Evolutionary conservation across 805 yeast species (phyloP).

Genomic region (Ogataea haglerorum): DNA sequence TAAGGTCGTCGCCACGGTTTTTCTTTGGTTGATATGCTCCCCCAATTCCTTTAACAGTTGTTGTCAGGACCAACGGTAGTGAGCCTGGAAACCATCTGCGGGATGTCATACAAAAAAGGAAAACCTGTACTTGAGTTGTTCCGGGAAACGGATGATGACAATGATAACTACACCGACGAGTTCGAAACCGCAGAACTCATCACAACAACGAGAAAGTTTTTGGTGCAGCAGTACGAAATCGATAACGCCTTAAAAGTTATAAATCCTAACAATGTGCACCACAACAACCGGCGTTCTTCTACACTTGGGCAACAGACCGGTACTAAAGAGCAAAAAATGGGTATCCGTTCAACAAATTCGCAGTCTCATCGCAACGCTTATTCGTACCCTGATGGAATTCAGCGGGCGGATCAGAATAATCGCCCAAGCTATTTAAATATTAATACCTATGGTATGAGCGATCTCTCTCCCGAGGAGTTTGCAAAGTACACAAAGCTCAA

Average conservation of each 20-base stretch:
- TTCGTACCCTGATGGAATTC: neutral
- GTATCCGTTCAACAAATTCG: slow-evolving; percentile 6
- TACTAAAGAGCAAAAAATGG: slow-evolving; percentile 1
- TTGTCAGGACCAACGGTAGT: slow-evolving; percentile 4
- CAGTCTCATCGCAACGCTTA: slow-evolving; percentile 4
- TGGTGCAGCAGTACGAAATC: slow-evolving; percentile 7
- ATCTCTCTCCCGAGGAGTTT: slow-evolving; percentile 16
- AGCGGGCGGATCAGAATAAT: neutral
- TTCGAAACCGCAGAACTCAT: slow-evolving; percentile 7
- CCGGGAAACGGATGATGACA: slow-evolving; percentile 11
- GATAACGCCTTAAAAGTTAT: slow-evolving; percentile 10
- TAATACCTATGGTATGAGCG: slow-evolving; percentile 14
- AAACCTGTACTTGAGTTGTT: slow-evolving; percentile 6
- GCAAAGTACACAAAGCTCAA: slow-evolving; percentile 51
- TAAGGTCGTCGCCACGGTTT: slow-evolving; percentile 6
- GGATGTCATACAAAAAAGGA: slow-evolving; percentile 7
- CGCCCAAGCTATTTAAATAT: neutral
- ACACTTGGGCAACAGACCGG: slow-evolving; percentile 14
- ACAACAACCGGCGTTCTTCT: slow-evolving; percentile 12
- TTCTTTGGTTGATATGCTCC: slow-evolving; percentile 5
- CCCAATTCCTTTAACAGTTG: neutral
- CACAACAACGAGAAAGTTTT: slow-evolving; percentile 9
- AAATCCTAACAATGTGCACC: slow-evolving; percentile 14
- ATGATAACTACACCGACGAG: slow-evolving; percentile 12
- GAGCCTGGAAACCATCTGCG: slow-evolving; percentile 7